phyloP scores from a whole-genome alignment of 768 basidiomycete genomes.

The Pisolithus microcarpus region DNA sequence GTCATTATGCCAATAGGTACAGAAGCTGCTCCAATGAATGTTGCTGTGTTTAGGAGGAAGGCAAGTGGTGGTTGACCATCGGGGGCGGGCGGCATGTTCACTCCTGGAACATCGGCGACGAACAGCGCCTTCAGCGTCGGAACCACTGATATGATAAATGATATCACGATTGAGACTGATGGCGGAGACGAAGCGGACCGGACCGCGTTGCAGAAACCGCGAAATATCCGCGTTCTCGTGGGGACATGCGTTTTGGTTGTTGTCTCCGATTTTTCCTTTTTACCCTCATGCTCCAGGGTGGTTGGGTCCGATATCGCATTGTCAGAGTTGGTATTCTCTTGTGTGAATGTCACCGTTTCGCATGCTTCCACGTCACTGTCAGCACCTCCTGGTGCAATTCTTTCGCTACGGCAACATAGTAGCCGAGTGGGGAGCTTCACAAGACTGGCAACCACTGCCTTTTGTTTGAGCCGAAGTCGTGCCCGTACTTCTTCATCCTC shows the following conservation, averaged over 20 bases:
- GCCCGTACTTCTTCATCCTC: slow-evolving; percentile 50
- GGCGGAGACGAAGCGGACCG: slow-evolving; percentile 39
- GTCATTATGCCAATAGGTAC: slow-evolving; percentile 59
- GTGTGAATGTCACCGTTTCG: background rate
- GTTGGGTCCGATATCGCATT: background rate
- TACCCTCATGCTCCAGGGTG: background rate
- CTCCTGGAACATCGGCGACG: slow-evolving; percentile 34
- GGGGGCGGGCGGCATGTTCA: slow-evolving; percentile 44
- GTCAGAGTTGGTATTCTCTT: background rate
- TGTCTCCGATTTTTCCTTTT: background rate
- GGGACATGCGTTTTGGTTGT: background rate
- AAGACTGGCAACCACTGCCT: slow-evolving; percentile 10
- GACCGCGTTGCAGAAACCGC: slow-evolving; percentile 16
- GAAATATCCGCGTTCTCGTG: background rate
- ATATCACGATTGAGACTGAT: slow-evolving; percentile 46
- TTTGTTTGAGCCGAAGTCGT: slow-evolving; percentile 33
- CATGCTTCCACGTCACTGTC: no score
- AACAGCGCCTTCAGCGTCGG: slow-evolving; percentile 57
- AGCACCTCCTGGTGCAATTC: no score
- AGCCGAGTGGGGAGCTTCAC: slow-evolving; percentile 4
- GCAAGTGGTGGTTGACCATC: slow-evolving; percentile 64
- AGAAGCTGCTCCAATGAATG: slow-evolving; percentile 55
- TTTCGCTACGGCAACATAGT: background rate
- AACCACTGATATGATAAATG: slow-evolving; percentile 51
- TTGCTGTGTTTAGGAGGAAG: slow-evolving; percentile 48